Conservation (phyloP, 106 monocot species). For the Dioscorea alata region DNA sequence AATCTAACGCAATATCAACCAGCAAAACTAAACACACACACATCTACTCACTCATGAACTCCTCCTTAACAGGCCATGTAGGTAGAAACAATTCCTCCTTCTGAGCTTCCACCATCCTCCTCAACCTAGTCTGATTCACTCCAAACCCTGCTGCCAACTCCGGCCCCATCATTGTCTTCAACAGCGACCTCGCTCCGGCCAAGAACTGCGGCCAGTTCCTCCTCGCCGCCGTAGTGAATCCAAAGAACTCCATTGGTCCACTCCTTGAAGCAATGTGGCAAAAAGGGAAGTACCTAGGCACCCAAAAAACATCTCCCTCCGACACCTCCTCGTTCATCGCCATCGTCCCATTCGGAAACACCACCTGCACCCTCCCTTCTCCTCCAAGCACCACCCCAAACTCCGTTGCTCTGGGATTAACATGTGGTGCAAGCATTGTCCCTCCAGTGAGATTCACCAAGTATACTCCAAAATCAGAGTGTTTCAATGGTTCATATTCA, state of each 20-base stretch:
- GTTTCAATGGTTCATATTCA: conserved; percentile 52
- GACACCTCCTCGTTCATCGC: conserved; percentile 71
- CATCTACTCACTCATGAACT: neutral
- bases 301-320: conserved; percentile 76
- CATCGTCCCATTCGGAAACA: conserved; percentile 70
- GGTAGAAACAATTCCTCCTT: conserved; percentile 55
- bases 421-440: conserved; percentile 85
- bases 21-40: no score
- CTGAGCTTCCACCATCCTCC: conserved; percentile 40
- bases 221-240: conserved; percentile 74
- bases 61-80: conserved; percentile 22
- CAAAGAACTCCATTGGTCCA: conserved; percentile 78
- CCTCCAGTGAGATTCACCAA: conserved; percentile 81
- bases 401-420: conserved; percentile 80
- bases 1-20: no score
- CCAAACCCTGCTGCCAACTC: conserved; percentile 79
- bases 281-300: conserved; percentile 82
- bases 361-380: conserved; percentile 53
- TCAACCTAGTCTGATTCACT: conserved; percentile 37
- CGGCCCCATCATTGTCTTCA: conserved; percentile 52
- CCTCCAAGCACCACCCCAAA: conserved; percentile 67
- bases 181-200: conserved; percentile 52
- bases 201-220: conserved; percentile 76
- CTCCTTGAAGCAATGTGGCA: conserved; percentile 65
- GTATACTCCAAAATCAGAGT: conserved; percentile 58